Base-by-base conservation (phyloP, 345 rosid species). In the Anastatica hierochuntica region DNA sequence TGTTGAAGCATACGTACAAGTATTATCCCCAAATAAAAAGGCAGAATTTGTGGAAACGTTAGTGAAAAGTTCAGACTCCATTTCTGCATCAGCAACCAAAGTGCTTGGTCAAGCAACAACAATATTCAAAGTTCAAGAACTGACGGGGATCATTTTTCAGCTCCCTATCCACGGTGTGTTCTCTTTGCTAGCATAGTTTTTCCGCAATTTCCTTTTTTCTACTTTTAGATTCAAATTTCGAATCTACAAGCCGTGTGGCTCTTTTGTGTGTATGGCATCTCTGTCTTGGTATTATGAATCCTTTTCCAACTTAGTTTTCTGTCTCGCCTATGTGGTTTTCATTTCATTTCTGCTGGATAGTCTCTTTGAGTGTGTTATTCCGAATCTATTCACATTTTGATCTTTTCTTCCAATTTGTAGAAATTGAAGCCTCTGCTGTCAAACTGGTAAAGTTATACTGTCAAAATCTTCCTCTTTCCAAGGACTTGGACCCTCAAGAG, bases 401-500 rank as follows among this genome's bases (percentile, higher is more conserved):
- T 58, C 27, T 61, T 72, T 21, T 4, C 29, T 60, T 63, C 60
- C 30, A 46, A 53, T 53, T 44, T 21, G 14, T 77, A 88, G 98
- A 80, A 62, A 77, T 85, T 46, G 83, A 81, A 73, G 64, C 49
- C 63, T 69, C 61, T 59, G 79, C 80, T 8, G 56, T 79, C 35
- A 70, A 81, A 63, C 75, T 88, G 85, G 77, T 67, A 19, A 81
- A 85, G 74, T 70, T 81, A 67, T 88, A 72, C 53, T 80, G 84
- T 72, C 72, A 76, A 65, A 83, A 66, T 65, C 88, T 88, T 63
- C 76, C 83, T 8, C 90, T 85, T 44, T 88, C 97, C 4, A 88
- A 80, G 79, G 90, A 85, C 62, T 72, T 88, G 79, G 98, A 88
- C 70, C 82, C 77, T 40, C 96, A 85, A 63, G 97, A 92, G 77